A percentile compares a stretch with the other conserved stretches of the same genome.
phyloP scores from a whole-genome alignment of 805 yeast genomes.

The Hanseniaspora pseudoguilliermondii region DNA sequence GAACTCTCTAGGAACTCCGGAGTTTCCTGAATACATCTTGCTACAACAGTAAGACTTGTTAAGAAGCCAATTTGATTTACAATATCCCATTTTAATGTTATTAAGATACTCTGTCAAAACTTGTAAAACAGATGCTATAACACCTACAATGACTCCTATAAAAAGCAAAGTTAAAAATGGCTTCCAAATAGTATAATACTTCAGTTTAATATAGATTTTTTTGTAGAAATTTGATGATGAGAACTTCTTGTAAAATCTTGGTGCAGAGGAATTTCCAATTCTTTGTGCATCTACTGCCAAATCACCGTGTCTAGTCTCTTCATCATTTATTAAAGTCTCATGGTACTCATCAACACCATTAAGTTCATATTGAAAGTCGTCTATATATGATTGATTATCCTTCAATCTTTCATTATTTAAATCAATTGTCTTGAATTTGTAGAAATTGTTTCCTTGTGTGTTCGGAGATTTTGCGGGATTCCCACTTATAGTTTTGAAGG shows the following conservation, averaged over 20 bases:
- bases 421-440: slow-evolving; percentile 11
- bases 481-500: slow-evolving; percentile 11
- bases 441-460: slow-evolving; percentile 11
- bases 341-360: slow-evolving; percentile 10
- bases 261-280: neutral
- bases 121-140: slow-evolving; percentile 69
- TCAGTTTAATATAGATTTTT: slow-evolving; percentile 28
- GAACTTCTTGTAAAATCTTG: slow-evolving; percentile 7
- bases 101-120: slow-evolving; percentile 80
- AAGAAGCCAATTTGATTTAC: slow-evolving; percentile 54
- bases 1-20: slow-evolving; percentile 23
- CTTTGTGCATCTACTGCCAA: neutral
- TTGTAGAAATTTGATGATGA: slow-evolving; percentile 6
- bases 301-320: neutral
- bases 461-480: slow-evolving; percentile 11
- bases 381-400: slow-evolving; percentile 8
- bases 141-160: slow-evolving; percentile 69
- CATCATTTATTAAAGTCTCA: slow-evolving; percentile 10
- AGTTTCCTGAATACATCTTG: slow-evolving; percentile 30
- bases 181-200: slow-evolving; percentile 30
- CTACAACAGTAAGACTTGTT: slow-evolving; percentile 74
- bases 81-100: slow-evolving; percentile 65
- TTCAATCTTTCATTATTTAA: slow-evolving; percentile 12
- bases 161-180: slow-evolving; percentile 60
- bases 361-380: slow-evolving; percentile 10